Base-by-base conservation (phyloP, 2,329 filamentous ascomycete genomes). In the Thielaviopsis euricoi region DNA sequence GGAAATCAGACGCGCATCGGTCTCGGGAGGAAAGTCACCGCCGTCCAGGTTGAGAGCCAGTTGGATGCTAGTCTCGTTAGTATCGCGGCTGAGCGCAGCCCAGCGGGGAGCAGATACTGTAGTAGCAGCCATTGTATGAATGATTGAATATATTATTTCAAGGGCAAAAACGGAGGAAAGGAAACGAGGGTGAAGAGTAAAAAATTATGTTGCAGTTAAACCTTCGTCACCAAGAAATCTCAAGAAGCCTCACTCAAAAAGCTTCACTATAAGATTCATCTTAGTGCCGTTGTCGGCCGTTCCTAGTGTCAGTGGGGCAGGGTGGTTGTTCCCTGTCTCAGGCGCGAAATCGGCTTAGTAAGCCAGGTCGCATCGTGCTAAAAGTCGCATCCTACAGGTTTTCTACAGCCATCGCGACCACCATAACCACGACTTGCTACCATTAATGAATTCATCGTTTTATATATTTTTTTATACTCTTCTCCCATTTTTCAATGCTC, bases 1-100 rank as follows among this genome's bases (percentile, higher is more conserved):
- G 25, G 61, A 54, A 62, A 75, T 71, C 61, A 82, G 74, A 62
- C 72, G 75, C 56, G 75, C 66, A 67, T 86, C 79, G 58, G 80
- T 80, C 46, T 85, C 77, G 15, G 80, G 75, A 25, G 85, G 82
- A 68, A 88, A 86, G 49, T 76, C 77, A 66, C 91, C 93, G 68
- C 93, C 93, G 72, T 98, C 93, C 61, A 98, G 80, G 73, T 93
- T 95, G 65, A 98, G 78, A 46, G 88, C 87, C 62, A 97, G 78
- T 69, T 93, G 84, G 71, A 98, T 95, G 70, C 94, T 95, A 69
- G 93, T 98, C 76, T 98, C 93, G 75, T 97, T 97, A 67, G 93
- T 98, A 72, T 91, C 85, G 69, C 93, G 89, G 63, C 86, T 83
- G 65, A 97, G 75, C 57, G 84, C 81, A 55, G 88, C 83, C 70